phyloP scores from a whole-genome alignment of 2,329 filamentous ascomycete species.

The Mycosphaerella sp. region DNA sequence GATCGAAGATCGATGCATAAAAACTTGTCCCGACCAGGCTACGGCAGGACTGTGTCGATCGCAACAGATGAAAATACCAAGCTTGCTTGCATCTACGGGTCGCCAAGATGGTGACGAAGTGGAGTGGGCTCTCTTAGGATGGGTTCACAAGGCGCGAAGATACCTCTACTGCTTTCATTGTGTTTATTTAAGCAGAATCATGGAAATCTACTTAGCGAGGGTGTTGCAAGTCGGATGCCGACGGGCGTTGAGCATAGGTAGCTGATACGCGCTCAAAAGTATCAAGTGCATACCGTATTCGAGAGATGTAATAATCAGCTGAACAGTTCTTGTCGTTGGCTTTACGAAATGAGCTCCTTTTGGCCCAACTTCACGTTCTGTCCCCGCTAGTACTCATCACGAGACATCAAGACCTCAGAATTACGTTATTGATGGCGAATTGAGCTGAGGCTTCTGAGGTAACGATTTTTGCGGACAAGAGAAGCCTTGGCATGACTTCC shows the following conservation, averaged over 20 bases:
- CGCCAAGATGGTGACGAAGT: conserved; percentile 15
- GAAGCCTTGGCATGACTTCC: not conserved
- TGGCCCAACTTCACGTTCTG: too few relatives aligned
- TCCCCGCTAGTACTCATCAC: too few relatives aligned
- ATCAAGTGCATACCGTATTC: conserved; percentile 10
- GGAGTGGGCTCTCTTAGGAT: conserved; percentile 11
- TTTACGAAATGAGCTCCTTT: too few relatives aligned
- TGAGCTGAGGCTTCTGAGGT: too few relatives aligned
- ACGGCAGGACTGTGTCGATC: conserved; percentile 19
- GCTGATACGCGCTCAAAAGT: conserved; percentile 12
- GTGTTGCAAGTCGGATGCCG: conserved; percentile 16
- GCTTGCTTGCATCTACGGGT: conserved; percentile 7
- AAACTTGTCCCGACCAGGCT: conserved; percentile 11
- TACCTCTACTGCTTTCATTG: conserved; percentile 26
- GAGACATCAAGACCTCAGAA: too few relatives aligned
- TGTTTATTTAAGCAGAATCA: conserved; percentile 18
- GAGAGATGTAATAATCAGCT: conserved; percentile 16
- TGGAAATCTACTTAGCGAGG: conserved; percentile 13
- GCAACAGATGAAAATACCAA: conserved; percentile 13
- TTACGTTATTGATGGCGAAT: too few relatives aligned
- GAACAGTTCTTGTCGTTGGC: not conserved
- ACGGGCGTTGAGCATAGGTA: conserved; percentile 22
- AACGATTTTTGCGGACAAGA: too few relatives aligned
- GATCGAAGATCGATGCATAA: conserved; percentile 6
- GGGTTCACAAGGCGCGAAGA: conserved; percentile 18